Base-by-base conservation (phyloP, 164 flowering plant species). In the Vitis amurensis region DNA sequence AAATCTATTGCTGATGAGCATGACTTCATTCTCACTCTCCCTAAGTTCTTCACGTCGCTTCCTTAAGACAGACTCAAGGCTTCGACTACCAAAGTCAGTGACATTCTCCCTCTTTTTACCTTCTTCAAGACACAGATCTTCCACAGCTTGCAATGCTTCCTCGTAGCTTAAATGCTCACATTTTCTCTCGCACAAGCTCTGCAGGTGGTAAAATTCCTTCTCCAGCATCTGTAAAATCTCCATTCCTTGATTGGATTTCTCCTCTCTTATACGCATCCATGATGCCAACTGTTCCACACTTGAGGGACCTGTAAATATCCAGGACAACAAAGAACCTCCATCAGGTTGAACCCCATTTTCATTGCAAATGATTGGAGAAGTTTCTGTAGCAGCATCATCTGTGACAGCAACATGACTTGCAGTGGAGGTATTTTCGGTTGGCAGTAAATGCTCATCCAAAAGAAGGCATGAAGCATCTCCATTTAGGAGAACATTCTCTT, bases 101-200 rank as follows among this genome's bases (percentile, higher is more conserved):
- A 14, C 67, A 31, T 75, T 80, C 69, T 89, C 98, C 84, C 92
- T 88, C 80, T 82, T 93, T 84, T 85, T 89, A 74, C 89, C 83
- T 75, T 93, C 97, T 75, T 89, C 91, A 65, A 88, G 72, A 80
- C 97, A 87, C 1, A 89, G 90, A 74, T 79, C 89, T 77, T 93
- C 96, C 60, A 93, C 81, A 12, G 81, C 74, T 79, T 88, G 94
- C 82, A 93, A 73, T 50, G 97, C 95, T 80, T 87, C 97, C 76
- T 89, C 96, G 74, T 87, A 92, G 71, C 80, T 85, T 75, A 89
- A 63, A 69, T 86, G 90, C 77, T 89, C 97, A 67, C 88, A 81
- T 77, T 96, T 96, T 72, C 91, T 91, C 76, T 92, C 92, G 72
- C 98, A 89, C 69, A 89, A 78, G 68, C 76, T 82, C 86, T 93